Conservation (phyloP, 345 rosid genomes). For the Trapa incisa region DNA sequence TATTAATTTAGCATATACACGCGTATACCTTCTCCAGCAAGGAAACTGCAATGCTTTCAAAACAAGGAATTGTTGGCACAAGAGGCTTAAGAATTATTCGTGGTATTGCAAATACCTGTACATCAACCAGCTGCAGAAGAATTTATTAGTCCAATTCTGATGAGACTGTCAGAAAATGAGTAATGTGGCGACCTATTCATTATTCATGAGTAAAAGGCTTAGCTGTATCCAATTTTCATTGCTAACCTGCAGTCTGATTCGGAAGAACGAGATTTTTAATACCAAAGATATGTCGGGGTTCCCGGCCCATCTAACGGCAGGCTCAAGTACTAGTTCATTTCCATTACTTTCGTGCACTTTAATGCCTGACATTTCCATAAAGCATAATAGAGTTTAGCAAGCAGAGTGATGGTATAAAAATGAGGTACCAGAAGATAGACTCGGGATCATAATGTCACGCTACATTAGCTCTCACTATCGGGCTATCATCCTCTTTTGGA, state of each 20-base stretch:
- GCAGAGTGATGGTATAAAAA: neutral
- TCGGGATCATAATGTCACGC: neutral
- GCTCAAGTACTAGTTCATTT: conserved; percentile 32
- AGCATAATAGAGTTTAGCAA: neutral
- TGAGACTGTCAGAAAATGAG: no score
- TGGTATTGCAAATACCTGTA: conserved; percentile 20
- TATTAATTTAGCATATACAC: no score
- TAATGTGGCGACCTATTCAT: neutral
- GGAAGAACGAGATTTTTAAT: conserved; percentile 19
- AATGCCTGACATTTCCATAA: conserved; percentile 21
- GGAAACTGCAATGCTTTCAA: conserved; percentile 20
- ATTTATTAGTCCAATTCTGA: neutral
- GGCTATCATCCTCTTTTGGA: neutral
- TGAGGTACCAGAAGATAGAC: neutral
- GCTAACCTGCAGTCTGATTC: conserved; percentile 31
- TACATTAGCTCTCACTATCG: neutral
- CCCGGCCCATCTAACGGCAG: conserved; percentile 37
- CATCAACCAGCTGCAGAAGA: conserved; percentile 28
- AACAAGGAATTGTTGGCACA: conserved; percentile 44
- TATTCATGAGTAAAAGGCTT: neutral
- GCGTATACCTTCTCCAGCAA: conserved; percentile 32
- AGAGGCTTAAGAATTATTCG: conserved; percentile 35
- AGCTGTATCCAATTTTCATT: neutral
- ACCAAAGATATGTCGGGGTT: conserved; percentile 35
- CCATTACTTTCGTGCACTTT: conserved; percentile 31